phyloP scores from a whole-genome alignment of 202 grass and related monocot species.

The Setaria viridis region DNA sequence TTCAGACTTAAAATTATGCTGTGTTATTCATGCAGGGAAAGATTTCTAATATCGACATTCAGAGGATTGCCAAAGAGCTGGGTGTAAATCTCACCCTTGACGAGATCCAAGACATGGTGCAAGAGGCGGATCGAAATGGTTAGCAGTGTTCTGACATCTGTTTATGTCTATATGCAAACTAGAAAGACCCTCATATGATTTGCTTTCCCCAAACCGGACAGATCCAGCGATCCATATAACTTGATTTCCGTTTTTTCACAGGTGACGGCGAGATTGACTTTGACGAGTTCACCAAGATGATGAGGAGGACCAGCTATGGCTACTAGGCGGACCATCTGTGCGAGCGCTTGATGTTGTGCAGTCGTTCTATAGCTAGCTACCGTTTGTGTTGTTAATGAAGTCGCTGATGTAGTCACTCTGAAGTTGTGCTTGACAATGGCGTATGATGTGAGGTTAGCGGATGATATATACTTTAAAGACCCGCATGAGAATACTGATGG shows the following conservation, averaged over 20 bases:
- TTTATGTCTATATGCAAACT: neutral
- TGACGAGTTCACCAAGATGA: slow-evolving; percentile 76
- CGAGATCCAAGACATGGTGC: slow-evolving; percentile 91
- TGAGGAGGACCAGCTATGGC: slow-evolving; percentile 76
- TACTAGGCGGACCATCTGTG: slow-evolving; percentile 47
- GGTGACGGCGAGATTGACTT: slow-evolving; percentile 85
- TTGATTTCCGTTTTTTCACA: slow-evolving; percentile 22
- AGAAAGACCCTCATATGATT: neutral
- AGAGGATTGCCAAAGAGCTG: slow-evolving; percentile 73
- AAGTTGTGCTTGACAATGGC: neutral
- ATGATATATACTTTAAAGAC: neutral
- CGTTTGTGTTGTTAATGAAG: neutral
- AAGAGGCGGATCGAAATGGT: slow-evolving; percentile 83
- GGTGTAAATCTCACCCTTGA: slow-evolving; percentile 74
- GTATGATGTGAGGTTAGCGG: neutral
- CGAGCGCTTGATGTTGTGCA: neutral
- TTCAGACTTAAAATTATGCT: neutral
- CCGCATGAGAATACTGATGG: neutral
- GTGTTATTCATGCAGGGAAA: slow-evolving; percentile 55
- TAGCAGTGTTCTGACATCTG: neutral
- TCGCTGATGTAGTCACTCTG: slow-evolving; percentile 13
- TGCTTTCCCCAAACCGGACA: neutral
- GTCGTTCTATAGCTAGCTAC: slow-evolving; percentile 20
- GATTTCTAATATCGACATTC: slow-evolving; percentile 85
- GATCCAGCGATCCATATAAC: neutral